phyloP scores from a whole-genome alignment of 164 flowering plant species.

The grape (Vitis vinifera) region ASM3070453v1 NC_081809.1:5744501-5745000 shows the following conservation, averaged over 20 bases:
- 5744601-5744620: no score
- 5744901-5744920: constrained; percentile 75
- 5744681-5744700: background rate
- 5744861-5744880: background rate
- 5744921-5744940: constrained; percentile 97
- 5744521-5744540: no score
- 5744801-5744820: background rate
- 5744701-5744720: background rate
- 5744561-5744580: no score
- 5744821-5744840: background rate
- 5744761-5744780: background rate
- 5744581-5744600: no score
- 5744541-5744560: no score
- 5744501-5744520: no score
- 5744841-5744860: background rate
- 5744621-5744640: no score
- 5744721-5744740: background rate
- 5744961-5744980: constrained; percentile 80
- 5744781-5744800: background rate
- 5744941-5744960: constrained; percentile 86
- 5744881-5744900: constrained; percentile 11
- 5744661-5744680: no score
- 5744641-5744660: no score
- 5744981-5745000: constrained; percentile 84
- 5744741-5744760: background rate